Evolutionary conservation across 768 basidiomycete genomes (phyloP).

Genomic region (Leucogyrophana mollusca): DNA sequence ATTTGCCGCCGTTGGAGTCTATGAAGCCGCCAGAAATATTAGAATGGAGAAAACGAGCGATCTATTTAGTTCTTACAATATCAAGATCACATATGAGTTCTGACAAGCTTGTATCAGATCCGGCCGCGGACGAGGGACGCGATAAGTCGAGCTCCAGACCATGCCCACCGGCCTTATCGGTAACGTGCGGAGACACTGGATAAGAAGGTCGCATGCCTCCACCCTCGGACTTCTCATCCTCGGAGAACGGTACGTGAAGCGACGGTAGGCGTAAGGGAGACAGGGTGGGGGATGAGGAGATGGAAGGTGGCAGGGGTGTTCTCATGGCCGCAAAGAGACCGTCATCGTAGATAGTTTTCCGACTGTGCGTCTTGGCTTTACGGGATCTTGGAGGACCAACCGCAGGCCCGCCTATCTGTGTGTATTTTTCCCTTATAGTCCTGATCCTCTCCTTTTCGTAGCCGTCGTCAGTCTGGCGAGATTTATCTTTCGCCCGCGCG

Average conservation of each 20-base stretch:
- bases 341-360: slow-evolving; percentile 8
- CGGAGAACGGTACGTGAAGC: slow-evolving; percentile 14
- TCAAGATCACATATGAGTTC: slow-evolving; percentile 23
- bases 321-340: slow-evolving; percentile 12
- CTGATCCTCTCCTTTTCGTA: slow-evolving; percentile 29
- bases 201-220: background rate
- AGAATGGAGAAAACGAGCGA: slow-evolving; percentile 1
- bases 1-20: slow-evolving; percentile 26
- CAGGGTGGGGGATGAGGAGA: slow-evolving; percentile 5
- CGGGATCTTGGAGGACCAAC: slow-evolving; percentile 32
- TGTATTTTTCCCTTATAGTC: slow-evolving; percentile 34
- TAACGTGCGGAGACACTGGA: slow-evolving; percentile 14
- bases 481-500: slow-evolving; percentile 28
- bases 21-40: slow-evolving; percentile 1
- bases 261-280: slow-evolving; percentile 12
- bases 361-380: slow-evolving; percentile 25
- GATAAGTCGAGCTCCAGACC: slow-evolving; percentile 11
- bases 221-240: slow-evolving; percentile 3
- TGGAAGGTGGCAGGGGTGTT: background rate
- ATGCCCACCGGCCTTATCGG: slow-evolving; percentile 6
- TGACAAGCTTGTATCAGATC: slow-evolving; percentile 19
- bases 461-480: slow-evolving; percentile 13
- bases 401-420: slow-evolving; percentile 33
- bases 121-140: slow-evolving; percentile 20
- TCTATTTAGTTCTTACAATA: slow-evolving; percentile 22